Evolutionary conservation across 1,284 basidiomycete species (phyloP).

Genomic region (Grifola frondosa): DNA sequence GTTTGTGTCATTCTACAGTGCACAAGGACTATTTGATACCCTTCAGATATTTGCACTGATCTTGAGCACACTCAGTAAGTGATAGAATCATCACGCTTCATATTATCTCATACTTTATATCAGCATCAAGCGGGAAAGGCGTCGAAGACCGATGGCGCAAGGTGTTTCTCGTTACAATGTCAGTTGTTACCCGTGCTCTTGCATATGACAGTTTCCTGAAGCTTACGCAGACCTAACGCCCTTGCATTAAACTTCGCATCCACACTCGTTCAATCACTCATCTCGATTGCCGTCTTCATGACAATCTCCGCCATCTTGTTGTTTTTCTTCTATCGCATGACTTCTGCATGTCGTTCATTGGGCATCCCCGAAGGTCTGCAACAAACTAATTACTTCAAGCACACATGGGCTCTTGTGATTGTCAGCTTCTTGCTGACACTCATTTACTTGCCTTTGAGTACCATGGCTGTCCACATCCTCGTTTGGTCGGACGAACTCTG

Average conservation of each 20-base stretch:
- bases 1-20: conserved; percentile 67
- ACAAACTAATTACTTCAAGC: conserved; percentile 39
- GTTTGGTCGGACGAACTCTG: conserved; percentile 76
- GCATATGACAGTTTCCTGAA: conserved; percentile 13
- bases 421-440: conserved; percentile 62
- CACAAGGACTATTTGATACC: conserved; percentile 65
- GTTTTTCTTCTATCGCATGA: conserved; percentile 54
- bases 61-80: conserved; percentile 59
- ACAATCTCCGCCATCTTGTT: conserved; percentile 50
- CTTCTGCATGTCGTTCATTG: conserved; percentile 47
- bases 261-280: conserved; percentile 50
- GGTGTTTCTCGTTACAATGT: conserved; percentile 68
- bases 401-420: conserved; percentile 53
- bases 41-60: conserved; percentile 71
- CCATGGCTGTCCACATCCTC: conserved; percentile 68
- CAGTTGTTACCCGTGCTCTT: conserved; percentile 25
- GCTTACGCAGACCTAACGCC: conserved; percentile 56
- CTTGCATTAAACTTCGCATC: conserved; percentile 68
- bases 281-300: conserved; percentile 58
- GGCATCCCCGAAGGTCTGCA: conserved; percentile 56
- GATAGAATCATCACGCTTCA: too few relatives aligned
- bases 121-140: too few relatives aligned
- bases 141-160: conserved; percentile 50
- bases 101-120: too few relatives aligned
- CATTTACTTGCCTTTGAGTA: conserved; percentile 70